These are phyloP conservation scores for Mycena sanguinolenta DNA, from an alignment of 768 basidiomycete genomes.

Conservation along the genomic window DNA sequence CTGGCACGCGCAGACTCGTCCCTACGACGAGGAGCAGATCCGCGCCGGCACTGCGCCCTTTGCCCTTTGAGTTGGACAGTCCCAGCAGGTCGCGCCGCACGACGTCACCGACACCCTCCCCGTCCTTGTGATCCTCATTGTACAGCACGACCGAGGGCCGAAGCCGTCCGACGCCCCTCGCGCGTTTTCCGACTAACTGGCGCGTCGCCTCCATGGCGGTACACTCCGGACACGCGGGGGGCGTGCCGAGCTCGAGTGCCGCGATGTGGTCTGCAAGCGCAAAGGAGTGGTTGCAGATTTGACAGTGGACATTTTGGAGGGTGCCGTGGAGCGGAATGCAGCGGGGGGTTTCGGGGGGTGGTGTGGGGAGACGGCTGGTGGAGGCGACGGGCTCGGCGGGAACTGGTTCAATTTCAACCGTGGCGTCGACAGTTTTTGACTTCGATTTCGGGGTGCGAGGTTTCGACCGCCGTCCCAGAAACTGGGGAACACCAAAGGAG, in stretches of 20 bases:
- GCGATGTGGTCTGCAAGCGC: slow-evolving; percentile 74
- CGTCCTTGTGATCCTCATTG: slow-evolving; percentile 89
- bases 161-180: slow-evolving; percentile 82
- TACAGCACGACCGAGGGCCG: slow-evolving; percentile 92
- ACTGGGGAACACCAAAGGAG: slow-evolving; percentile 85
- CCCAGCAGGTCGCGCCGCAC: slow-evolving; percentile 88
- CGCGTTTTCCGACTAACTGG: slow-evolving; percentile 81
- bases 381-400: slow-evolving; percentile 37
- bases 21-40: slow-evolving; percentile 92
- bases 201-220: slow-evolving; percentile 76
- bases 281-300: slow-evolving; percentile 80
- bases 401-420: slow-evolving; percentile 35
- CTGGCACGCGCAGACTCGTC: slow-evolving; percentile 89
- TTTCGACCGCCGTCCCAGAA: slow-evolving; percentile 69
- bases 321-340: slow-evolving; percentile 94
- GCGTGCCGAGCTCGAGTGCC: slow-evolving; percentile 70
- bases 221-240: slow-evolving; percentile 87
- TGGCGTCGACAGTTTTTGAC: slow-evolving; percentile 11
- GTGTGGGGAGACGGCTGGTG: slow-evolving; percentile 59
- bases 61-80: slow-evolving; percentile 71
- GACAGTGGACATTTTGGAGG: slow-evolving; percentile 83
- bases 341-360: slow-evolving; percentile 73
- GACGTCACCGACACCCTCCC: slow-evolving; percentile 87
- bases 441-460: slow-evolving; percentile 48
- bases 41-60: slow-evolving; percentile 73